Percentiles rank a stretch among this genome's conserved stretches.
Conservation (phyloP, 2,329 filamentous ascomycete species). For the Alternaria panax region DNA sequence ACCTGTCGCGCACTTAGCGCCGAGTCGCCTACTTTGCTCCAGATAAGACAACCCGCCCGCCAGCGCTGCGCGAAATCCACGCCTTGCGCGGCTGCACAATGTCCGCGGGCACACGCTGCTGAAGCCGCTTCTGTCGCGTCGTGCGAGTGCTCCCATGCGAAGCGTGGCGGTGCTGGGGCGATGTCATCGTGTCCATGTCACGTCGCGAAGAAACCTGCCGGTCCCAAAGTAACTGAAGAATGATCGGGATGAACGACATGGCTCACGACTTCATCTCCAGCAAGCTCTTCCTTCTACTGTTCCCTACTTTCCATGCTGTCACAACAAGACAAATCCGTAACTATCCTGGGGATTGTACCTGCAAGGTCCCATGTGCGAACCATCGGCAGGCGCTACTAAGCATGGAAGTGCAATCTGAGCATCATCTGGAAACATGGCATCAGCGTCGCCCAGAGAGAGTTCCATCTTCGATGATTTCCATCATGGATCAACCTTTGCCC, state of each 20-base stretch:
- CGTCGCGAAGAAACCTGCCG: no score
- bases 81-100: not conserved
- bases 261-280: no score
- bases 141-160: not conserved
- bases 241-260: no score
- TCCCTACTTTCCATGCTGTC: no score
- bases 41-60: slow-evolving; percentile 6
- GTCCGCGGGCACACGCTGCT: not conserved
- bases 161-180: not conserved
- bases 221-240: no score
- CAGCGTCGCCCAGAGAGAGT: not conserved
- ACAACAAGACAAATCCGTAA: not conserved
- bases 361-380: no score
- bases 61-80: slow-evolving; percentile 1
- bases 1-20: slow-evolving; percentile 12
- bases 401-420: not conserved
- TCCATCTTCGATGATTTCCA: no score
- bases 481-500: no score
- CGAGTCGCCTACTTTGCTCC: slow-evolving; percentile 15
- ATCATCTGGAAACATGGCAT: not conserved
- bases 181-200: not conserved
- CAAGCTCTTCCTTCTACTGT: no score
- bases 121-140: not conserved
- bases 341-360: no score
- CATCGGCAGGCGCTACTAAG: not conserved